phyloP scores from a whole-genome alignment of 2,329 filamentous ascomycete species.

The Paecilomyces sp. region DNA sequence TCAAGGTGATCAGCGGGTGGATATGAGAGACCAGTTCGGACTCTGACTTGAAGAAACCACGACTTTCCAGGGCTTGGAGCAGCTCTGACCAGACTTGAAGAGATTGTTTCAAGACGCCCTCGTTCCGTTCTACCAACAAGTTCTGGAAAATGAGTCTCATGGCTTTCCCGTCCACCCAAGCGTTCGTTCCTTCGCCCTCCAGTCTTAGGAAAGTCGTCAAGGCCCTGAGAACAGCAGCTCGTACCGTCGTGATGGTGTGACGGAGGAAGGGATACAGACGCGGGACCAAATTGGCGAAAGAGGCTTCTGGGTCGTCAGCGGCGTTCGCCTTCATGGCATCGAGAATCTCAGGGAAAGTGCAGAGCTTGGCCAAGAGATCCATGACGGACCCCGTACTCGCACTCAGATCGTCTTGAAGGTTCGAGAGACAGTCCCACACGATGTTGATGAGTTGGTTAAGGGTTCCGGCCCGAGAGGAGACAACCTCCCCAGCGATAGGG shows the following conservation, averaged over 20 bases:
- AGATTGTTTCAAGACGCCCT: conserved; percentile 72
- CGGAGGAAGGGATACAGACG: conserved; percentile 92
- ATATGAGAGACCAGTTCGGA: conserved; percentile 69
- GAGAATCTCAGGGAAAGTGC: conserved; percentile 86
- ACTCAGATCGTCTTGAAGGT: conserved; percentile 92
- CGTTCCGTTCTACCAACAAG: conserved; percentile 84
- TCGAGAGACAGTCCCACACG: conserved; percentile 94
- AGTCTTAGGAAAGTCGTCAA: conserved; percentile 88
- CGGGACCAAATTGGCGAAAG: conserved; percentile 86
- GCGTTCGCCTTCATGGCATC: conserved; percentile 91
- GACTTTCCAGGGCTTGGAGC: conserved; percentile 57
- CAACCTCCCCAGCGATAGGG: conserved; percentile 91
- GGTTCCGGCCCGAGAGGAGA: conserved; percentile 70
- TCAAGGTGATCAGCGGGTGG: conserved; percentile 73
- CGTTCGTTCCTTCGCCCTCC: conserved; percentile 68
- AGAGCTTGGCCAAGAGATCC: conserved; percentile 93
- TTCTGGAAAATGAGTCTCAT: conserved; percentile 91
- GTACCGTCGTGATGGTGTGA: conserved; percentile 94
- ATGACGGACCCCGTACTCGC: conserved; percentile 97
- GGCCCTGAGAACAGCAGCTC: conserved; percentile 85
- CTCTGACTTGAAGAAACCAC: conserved; percentile 58
- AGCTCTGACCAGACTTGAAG: conserved; percentile 81
- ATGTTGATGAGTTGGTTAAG: conserved; percentile 82
- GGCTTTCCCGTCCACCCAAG: conserved; percentile 88
- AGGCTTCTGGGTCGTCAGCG: conserved; percentile 72